These are phyloP conservation scores for Fragilariopsis cylindrus DNA, from an alignment of 108 stramenopile species.

Conservation along the genomic window DNA sequence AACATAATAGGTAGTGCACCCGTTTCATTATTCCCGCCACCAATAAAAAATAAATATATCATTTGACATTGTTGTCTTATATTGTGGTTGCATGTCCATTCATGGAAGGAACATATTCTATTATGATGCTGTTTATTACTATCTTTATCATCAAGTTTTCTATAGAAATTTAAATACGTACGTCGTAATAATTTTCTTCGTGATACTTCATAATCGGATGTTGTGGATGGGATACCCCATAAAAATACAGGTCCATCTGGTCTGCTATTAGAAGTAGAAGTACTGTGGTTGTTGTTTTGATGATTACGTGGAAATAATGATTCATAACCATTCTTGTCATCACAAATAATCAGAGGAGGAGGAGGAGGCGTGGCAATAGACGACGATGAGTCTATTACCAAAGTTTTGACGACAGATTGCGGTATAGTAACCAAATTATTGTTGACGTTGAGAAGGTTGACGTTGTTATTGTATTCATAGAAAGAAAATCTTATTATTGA, in stretches of 20 bases:
- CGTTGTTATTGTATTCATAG: no score
- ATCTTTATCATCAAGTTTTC: neutral
- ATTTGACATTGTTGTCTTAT: conserved; percentile 26
- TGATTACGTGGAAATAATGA: no score
- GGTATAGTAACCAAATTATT: no score
- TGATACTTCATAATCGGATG: neutral
- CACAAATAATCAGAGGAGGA: no score
- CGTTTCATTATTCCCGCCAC: conserved; percentile 19
- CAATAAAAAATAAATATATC: conserved; percentile 39
- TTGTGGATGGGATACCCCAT: conserved; percentile 21
- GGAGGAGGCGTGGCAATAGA: no score
- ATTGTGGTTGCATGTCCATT: neutral
- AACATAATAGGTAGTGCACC: conserved; percentile 8
- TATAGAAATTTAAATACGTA: conserved; percentile 22
- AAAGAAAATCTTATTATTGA: no score
- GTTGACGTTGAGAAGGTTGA: no score
- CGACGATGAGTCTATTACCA: no score
- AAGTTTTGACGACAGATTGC: no score
- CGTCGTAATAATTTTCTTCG: conserved; percentile 19
- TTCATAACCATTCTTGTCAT: no score
- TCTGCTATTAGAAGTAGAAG: no score
- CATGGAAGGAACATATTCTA: conserved; percentile 32
- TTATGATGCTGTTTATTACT: neutral
- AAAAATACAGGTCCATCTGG: conserved; percentile 5
- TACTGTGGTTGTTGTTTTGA: no score